These are phyloP conservation scores for Monosporascus sp. DNA, from an alignment of 2,329 filamentous ascomycete species.

Conservation along the genomic window DNA sequence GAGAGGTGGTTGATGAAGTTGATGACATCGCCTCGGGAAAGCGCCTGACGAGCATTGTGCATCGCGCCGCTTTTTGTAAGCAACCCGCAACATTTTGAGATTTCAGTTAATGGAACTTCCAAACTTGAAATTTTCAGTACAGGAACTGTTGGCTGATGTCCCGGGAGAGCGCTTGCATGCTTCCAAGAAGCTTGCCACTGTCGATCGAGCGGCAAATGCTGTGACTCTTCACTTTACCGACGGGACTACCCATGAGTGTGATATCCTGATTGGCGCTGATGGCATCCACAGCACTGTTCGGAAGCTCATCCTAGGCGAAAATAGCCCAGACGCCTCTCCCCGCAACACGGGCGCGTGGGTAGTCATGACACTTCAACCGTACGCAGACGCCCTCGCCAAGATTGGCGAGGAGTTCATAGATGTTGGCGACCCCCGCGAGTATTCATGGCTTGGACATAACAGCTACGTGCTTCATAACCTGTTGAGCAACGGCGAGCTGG, in stretches of 20 bases:
- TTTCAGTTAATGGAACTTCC: too few relatives aligned
- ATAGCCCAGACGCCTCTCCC: slow-evolving; percentile 13
- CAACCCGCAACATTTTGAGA: too few relatives aligned
- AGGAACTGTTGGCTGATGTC: slow-evolving; percentile 11
- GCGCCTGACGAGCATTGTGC: slow-evolving; percentile 13
- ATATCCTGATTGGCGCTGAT: slow-evolving; percentile 35
- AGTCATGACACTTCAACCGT: slow-evolving; percentile 18
- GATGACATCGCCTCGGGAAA: slow-evolving; percentile 4
- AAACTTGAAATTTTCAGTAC: neutral
- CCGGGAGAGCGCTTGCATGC: slow-evolving; percentile 14
- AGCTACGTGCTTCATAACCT: slow-evolving; percentile 12
- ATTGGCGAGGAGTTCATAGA: slow-evolving; percentile 11
- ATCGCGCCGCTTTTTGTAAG: slow-evolving; percentile 7
- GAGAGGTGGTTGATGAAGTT: slow-evolving; percentile 5
- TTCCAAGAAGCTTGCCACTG: slow-evolving; percentile 14
- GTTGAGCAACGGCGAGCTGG: slow-evolving; percentile 12
- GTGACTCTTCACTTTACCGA: slow-evolving; percentile 14
- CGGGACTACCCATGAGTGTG: slow-evolving; percentile 19
- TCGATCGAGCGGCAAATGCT: slow-evolving; percentile 1
- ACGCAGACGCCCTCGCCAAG: slow-evolving; percentile 10
- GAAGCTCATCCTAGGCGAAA: slow-evolving; percentile 25
- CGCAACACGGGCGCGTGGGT: slow-evolving; percentile 15
- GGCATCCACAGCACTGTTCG: slow-evolving; percentile 32
- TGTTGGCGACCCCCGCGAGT: slow-evolving; percentile 16
- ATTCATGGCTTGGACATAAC: slow-evolving; percentile 14